Base-by-base conservation (phyloP, 2,329 filamentous ascomycete genomes). In the Fusarium multiceps region DNA sequence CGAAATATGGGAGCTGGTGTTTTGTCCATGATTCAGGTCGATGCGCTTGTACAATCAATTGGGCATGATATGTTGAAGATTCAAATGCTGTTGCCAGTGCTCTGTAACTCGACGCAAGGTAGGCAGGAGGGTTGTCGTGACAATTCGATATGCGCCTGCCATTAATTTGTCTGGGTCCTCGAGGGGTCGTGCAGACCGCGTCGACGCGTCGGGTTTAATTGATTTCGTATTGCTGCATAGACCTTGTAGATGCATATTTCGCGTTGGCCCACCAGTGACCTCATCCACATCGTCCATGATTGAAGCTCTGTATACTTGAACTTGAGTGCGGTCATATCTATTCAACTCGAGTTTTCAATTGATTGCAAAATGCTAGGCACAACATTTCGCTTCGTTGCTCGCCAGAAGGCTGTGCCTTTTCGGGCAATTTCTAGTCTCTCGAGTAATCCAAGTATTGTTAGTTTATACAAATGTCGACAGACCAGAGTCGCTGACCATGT, bases 361-460 rank as follows among this genome's bases (percentile, higher is more conserved):
- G 37, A 43, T 50, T 41, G 20, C 55, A 30, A 53, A 59, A 80
- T 79, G 78, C 53, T 79, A 53, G 54, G 64, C 8, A 58, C 69
- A 32, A 71, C 59, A 7, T 64, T 75, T 63, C 75, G 78, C 8
- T 69, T 69, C 46, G 72, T 60, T 59, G 55, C 66, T 16, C 68
- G 74, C 20, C 61, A 72, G 50, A 59, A 63, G 41, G 30, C 34
- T 8, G 32, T 70, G 4, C 69, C 75, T 42, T 68, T 60, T 18
- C 72, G 86, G 32, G 60, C 74, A 18, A 66, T 88, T 6, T 84
- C 84, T 37, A 86, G 83, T 9, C 73, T 89, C 21, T 75, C 81
- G 10, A 82, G 80, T 42, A 89, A 89, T 63, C 80, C 83, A 8
- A 78, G 84, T 63, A 89, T 89, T 74, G 87, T 89, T 72, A 78